Evolutionary conservation across 2,329 filamentous ascomycete genomes (phyloP), one percentile per base, ranked within the genome.

Genomic region (Aspergillus ochraceus): DNA sequence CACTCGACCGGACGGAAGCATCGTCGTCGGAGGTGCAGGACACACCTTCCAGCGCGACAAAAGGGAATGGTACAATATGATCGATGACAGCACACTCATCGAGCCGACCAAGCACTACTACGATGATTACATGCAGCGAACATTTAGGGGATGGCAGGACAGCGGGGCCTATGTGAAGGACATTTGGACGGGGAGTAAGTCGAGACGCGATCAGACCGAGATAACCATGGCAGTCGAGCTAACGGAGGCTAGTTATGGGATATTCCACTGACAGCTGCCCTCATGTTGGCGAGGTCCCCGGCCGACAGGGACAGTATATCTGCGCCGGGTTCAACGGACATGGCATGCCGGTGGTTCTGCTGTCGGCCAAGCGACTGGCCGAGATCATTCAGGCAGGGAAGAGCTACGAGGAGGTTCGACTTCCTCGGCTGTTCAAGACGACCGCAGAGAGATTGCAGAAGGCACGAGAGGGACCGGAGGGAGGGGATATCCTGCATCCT

Each of bases 261-360:
- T 81, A 79, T 45, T 83, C 81, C 1, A 75, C 75, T 11, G 83
- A 86, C 64, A 81, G 80, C 0, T 70, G 77, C 26, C 83, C 83
- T 0, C 81, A 83, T 63, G 78, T 89, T 53, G 86, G 86, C 0
- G 64, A 74, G 1, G 77, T 80, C 52, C 82, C 81, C 1, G 76
- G 69, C 1, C 69, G 68, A 52, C 65, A 72, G 12, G 80, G 82
- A 0, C 68, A 89, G 20, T 90, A 83, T 80, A 77, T 87, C 3
- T 79, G 80, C 32, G 85, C 83, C 3, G 82, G 85, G 3, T 89
- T 89, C 64, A 87, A 88, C 68, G 88, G 88, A 0, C 86, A 90
- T 70, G 86, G 87, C 0, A 90, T 89, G 87, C 86, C 87, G 1
- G 72, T 86, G 19, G 86, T 85, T 58, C 84, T 85, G 75, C 81